A percentile compares a stretch with the other conserved stretches of the same genome.
Evolutionary conservation across 441 rosid species (phyloP).

Genomic region (Corymbia citriodora): DNA sequence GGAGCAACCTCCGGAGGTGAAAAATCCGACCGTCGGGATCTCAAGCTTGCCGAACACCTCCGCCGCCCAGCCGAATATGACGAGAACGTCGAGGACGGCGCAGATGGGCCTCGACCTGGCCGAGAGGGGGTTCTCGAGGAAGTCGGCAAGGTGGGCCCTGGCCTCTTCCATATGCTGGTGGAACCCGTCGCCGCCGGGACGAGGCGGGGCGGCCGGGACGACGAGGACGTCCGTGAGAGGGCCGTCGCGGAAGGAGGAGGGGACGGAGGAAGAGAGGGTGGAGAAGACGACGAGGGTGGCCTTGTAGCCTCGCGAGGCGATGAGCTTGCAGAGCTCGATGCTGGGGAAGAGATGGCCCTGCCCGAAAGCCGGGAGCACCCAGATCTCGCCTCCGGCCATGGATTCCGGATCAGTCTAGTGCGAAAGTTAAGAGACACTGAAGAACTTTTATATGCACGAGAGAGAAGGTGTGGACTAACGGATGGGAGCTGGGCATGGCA

Average conservation of each 20-base stretch:
- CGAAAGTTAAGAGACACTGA: not conserved
- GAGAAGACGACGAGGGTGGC: constrained; percentile 8
- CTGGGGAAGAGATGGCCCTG: constrained; percentile 21
- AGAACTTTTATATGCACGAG: not conserved
- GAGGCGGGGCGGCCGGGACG: not conserved
- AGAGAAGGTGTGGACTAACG: not conserved
- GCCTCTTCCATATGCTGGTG: not conserved
- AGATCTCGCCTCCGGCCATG: not conserved
- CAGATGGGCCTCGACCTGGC: constrained; percentile 3
- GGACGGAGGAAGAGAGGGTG: not conserved
- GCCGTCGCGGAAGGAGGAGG: constrained; percentile 1
- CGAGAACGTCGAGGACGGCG: not conserved
- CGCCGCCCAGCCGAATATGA: constrained; percentile 1
- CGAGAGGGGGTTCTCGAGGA: constrained; percentile 7
- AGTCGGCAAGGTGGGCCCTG: not conserved
- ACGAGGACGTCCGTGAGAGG: not conserved
- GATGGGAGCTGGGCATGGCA: not conserved
- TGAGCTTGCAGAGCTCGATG: constrained; percentile 27
- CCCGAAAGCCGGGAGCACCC: constrained; percentile 18
- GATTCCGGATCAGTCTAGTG: not conserved
- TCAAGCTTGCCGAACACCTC: not conserved
- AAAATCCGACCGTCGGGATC: not conserved
- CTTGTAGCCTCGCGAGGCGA: constrained; percentile 3
- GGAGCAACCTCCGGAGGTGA: constrained; percentile 19
- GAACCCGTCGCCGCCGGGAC: not conserved